Percentiles rank a stretch among this genome's conserved stretches.
Conservation (phyloP, 83 land plant genomes). For the Picea mariana region DNA sequence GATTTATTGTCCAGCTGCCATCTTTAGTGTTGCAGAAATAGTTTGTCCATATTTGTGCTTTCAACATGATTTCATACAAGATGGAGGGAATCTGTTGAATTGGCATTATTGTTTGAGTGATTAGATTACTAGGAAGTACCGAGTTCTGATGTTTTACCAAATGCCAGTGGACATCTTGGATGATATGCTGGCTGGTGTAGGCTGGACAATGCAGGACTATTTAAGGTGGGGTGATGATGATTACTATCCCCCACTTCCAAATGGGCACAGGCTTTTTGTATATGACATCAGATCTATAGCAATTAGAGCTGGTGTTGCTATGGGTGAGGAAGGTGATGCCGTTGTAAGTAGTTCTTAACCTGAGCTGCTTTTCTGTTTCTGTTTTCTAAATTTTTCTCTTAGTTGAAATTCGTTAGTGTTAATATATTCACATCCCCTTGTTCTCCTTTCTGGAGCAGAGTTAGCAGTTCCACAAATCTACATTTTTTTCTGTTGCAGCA, state of each 20-base stretch:
- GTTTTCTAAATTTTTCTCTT: not conserved
- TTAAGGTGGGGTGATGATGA: slow-evolving; percentile 72
- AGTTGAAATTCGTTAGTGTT: not conserved
- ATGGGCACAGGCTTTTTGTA: slow-evolving; percentile 80
- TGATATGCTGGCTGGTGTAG: slow-evolving; percentile 97
- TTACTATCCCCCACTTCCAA: slow-evolving; percentile 91
- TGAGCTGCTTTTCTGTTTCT: not conserved
- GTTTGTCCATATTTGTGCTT: not conserved
- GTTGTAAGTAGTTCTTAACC: slow-evolving; percentile 62
- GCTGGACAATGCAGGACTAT: slow-evolving; percentile 93
- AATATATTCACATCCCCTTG: not conserved
- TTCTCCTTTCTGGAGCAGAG: not conserved
- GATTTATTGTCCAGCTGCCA: not conserved
- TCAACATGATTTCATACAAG: not conserved
- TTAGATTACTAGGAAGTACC: not conserved
- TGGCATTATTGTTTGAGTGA: not conserved
- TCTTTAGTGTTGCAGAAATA: not conserved
- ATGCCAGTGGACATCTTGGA: slow-evolving; percentile 90
- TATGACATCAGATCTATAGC: slow-evolving; percentile 87
- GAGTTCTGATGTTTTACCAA: slow-evolving; percentile 9
- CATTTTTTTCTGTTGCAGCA: not conserved
- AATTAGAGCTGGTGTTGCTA: slow-evolving; percentile 91
- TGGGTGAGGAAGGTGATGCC: slow-evolving; percentile 97
- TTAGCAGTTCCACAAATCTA: not conserved
- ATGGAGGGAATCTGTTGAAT: not conserved